phyloP scores from a whole-genome alignment of 1,284 basidiomycete genomes.

The Hymenochaete sp. region DNA sequence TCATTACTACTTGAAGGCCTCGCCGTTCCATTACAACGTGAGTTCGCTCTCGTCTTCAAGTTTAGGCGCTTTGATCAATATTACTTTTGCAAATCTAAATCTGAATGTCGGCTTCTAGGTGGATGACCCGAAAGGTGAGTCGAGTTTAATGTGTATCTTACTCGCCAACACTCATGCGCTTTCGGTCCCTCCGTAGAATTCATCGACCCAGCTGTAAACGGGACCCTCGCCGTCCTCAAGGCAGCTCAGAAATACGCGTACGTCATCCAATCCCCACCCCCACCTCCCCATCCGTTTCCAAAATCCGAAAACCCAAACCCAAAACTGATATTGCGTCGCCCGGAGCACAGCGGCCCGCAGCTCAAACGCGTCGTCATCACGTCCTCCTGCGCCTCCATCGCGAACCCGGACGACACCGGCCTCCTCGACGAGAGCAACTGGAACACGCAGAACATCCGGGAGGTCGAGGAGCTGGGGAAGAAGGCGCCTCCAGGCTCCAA shows the following conservation, averaged over 20 bases:
- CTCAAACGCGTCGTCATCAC: constrained; percentile 14
- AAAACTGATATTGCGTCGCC: no score
- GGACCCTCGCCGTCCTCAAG: constrained; percentile 15
- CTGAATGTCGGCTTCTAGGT: no score
- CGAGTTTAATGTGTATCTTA: not conserved
- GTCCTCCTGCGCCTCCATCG: constrained; percentile 14
- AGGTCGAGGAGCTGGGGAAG: constrained; percentile 11
- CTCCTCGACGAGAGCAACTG: constrained; percentile 11
- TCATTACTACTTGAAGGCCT: no score
- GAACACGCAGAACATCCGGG: constrained; percentile 14
- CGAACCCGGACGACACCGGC: constrained; percentile 5
- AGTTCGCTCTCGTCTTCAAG: no score
- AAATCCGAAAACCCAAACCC: no score
- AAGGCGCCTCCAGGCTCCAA: constrained; percentile 7
- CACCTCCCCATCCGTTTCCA: no score
- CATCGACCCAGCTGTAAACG: constrained; percentile 18
- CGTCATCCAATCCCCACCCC: no score
- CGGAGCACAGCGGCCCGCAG: constrained; percentile 13
- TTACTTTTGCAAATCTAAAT: no score
- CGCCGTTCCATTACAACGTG: constrained; percentile 36
- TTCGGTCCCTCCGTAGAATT: constrained; percentile 5
- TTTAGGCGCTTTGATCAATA: no score
- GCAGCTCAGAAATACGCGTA: constrained; percentile 15
- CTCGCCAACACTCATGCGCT: not conserved
- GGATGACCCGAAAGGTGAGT: constrained; percentile 28